A percentile compares a stretch with the other conserved stretches of the same genome.
Conservation (phyloP, 352 stramenopile species). For the Pythium pyrilobum region DNA sequence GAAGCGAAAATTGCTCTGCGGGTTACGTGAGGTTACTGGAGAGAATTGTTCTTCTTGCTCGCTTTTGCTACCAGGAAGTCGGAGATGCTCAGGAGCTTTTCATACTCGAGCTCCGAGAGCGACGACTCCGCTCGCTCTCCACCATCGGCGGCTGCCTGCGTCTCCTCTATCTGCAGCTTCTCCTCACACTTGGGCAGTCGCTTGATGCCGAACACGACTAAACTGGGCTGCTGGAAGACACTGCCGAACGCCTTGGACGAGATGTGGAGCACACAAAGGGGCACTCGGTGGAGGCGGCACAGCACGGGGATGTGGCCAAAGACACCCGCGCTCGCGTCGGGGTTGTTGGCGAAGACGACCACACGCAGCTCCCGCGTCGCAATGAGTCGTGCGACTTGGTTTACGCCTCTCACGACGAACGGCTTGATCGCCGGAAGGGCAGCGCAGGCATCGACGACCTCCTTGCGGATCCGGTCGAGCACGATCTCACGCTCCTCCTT, state of each 20-base stretch:
- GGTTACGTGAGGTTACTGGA: slow-evolving; percentile 7
- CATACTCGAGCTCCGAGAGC: slow-evolving; percentile 25
- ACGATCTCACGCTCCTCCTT: slow-evolving; percentile 80
- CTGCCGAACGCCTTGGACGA: slow-evolving; percentile 61
- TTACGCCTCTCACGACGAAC: slow-evolving; percentile 43
- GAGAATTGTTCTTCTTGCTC: slow-evolving; percentile 36
- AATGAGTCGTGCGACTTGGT: slow-evolving; percentile 46
- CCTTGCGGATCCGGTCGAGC: slow-evolving; percentile 62
- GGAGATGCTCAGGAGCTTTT: slow-evolving; percentile 48
- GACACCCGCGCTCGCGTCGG: slow-evolving; percentile 32
- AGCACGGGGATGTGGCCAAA: slow-evolving; percentile 68
- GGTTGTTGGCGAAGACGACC: slow-evolving; percentile 65
- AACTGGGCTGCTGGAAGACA: slow-evolving; percentile 50
- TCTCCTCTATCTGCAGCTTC: neutral
- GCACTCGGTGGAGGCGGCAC: slow-evolving; percentile 57
- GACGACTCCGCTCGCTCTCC: neutral
- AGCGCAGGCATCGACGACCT: slow-evolving; percentile 29
- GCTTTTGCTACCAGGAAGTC: slow-evolving; percentile 60
- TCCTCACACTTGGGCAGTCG: slow-evolving; percentile 6
- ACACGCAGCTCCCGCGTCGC: slow-evolving; percentile 39
- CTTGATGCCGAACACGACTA: slow-evolving; percentile 50
- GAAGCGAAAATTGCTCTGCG: too few species aligned
- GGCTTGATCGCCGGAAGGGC: slow-evolving; percentile 14
- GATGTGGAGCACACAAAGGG: slow-evolving; percentile 64
- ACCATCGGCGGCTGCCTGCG: neutral